phyloP scores from a whole-genome alignment of 208 protist species.

The Crithidia bombi region DNA sequence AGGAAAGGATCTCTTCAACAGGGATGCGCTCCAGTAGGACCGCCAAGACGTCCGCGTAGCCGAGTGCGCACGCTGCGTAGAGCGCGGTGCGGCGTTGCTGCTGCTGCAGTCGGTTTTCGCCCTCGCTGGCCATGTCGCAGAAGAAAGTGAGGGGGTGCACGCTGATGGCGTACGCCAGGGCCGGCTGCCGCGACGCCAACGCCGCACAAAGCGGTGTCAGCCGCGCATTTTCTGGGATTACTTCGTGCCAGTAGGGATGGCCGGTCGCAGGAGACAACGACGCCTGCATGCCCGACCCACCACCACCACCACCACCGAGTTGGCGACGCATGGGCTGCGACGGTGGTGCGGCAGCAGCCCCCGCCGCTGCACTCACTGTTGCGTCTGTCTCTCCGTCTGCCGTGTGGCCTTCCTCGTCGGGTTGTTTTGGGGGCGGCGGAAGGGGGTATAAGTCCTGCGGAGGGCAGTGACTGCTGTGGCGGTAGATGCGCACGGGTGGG shows the following conservation, averaged over 20 bases:
- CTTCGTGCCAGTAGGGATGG: constrained; percentile 35
- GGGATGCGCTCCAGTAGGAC: constrained; percentile 74
- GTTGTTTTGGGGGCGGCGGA: neutral
- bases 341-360: neutral
- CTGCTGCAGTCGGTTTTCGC: constrained; percentile 17
- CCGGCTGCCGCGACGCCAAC: constrained; percentile 52
- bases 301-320: constrained; percentile 16
- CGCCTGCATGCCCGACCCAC: constrained; percentile 2
- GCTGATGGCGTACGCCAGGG: constrained; percentile 69
- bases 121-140: constrained; percentile 17
- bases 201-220: constrained; percentile 70
- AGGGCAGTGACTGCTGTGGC: constrained; percentile 53
- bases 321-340: constrained; percentile 10
- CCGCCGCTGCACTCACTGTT: neutral
- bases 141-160: constrained; percentile 65
- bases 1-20: constrained; percentile 60
- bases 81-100: constrained; percentile 63
- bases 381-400: neutral
- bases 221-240: constrained; percentile 58
- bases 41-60: constrained; percentile 71
- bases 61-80: constrained; percentile 62
- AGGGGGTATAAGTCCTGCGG: constrained; percentile 34
- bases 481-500: constrained; percentile 53
- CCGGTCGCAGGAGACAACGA: too few relatives aligned
- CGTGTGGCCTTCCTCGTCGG: neutral